A percentile compares a stretch with the other conserved stretches of the same genome.
Evolutionary conservation across 805 yeast species (phyloP).

Genomic region (Metschnikowia shivogae): DNA sequence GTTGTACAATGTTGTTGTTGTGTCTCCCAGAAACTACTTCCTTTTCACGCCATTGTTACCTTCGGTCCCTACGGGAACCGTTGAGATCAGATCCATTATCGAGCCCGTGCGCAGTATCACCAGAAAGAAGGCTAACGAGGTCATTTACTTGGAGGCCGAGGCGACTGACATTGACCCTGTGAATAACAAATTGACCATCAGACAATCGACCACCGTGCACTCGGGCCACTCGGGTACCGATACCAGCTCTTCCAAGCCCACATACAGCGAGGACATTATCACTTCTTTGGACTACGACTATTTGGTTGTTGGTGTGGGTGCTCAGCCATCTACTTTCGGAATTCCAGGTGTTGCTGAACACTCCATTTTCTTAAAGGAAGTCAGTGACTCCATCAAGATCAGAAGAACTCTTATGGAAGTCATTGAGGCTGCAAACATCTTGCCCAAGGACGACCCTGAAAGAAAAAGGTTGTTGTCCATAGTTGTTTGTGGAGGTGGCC

Average conservation of each 20-base stretch:
- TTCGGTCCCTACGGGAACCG: constrained; percentile 90
- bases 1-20: constrained; percentile 80
- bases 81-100: constrained; percentile 84
- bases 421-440: constrained; percentile 81
- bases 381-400: constrained; percentile 80
- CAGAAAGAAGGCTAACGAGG: constrained; percentile 74
- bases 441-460: constrained; percentile 72
- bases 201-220: constrained; percentile 53
- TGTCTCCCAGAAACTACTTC: constrained; percentile 93
- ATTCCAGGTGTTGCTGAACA: constrained; percentile 90
- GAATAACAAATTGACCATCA: constrained; percentile 59
- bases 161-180: constrained; percentile 79
- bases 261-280: constrained; percentile 41
- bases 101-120: constrained; percentile 90
- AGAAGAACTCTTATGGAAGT: constrained; percentile 79
- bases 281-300: constrained; percentile 65
- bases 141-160: constrained; percentile 82
- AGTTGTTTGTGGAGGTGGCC: constrained; percentile 97
- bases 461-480: constrained; percentile 80
- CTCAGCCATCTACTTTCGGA: constrained; percentile 90
- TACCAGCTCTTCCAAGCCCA: constrained; percentile 40
- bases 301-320: constrained; percentile 90
- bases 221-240: constrained; percentile 52
- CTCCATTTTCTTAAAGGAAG: constrained; percentile 86
- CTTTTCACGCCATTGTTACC: constrained; percentile 95